Evolutionary conservation across 805 yeast species (phyloP).

Genomic region (Schwanniomyces occidentalis): DNA sequence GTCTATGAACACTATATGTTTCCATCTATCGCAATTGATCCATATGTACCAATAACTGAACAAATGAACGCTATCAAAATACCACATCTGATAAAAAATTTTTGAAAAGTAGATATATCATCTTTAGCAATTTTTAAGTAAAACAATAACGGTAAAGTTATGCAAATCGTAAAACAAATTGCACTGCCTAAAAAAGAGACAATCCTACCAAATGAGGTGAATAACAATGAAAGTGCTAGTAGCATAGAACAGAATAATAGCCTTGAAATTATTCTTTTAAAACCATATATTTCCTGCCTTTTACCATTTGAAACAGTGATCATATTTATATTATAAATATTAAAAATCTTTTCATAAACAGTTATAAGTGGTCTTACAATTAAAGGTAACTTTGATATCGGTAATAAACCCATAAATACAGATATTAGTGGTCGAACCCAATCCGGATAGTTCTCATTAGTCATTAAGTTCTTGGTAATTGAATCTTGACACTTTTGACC

Average conservation of each 20-base stretch:
- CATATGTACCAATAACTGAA: slow-evolving; percentile 30
- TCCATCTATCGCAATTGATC: slow-evolving; percentile 18
- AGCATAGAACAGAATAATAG: neutral
- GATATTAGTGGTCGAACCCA: slow-evolving; percentile 42
- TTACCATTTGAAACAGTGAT: neutral
- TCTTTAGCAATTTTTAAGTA: slow-evolving; percentile 24
- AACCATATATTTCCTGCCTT: neutral
- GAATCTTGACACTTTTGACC: slow-evolving; percentile 70
- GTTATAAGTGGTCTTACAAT: slow-evolving; percentile 40
- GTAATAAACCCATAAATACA: slow-evolving; percentile 37
- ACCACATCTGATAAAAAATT: slow-evolving; percentile 16
- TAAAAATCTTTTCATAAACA: slow-evolving; percentile 32
- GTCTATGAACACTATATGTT: too few species aligned
- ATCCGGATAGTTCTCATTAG: slow-evolving; percentile 66
- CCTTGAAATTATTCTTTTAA: slow-evolving; percentile 10
- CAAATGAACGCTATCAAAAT: slow-evolving; percentile 17
- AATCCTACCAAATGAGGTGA: slow-evolving; percentile 40
- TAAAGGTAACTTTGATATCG: slow-evolving; percentile 43
- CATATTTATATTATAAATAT: slow-evolving; percentile 6
- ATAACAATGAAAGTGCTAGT: slow-evolving; percentile 23
- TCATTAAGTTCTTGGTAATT: slow-evolving; percentile 71
- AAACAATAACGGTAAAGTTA: slow-evolving; percentile 40
- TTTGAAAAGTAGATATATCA: slow-evolving; percentile 16
- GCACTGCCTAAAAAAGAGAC: slow-evolving; percentile 44
- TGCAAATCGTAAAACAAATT: slow-evolving; percentile 42